Evolutionary conservation across 2,329 filamentous ascomycete species (phyloP).

Genomic region (Fusarium ramigenum): DNA sequence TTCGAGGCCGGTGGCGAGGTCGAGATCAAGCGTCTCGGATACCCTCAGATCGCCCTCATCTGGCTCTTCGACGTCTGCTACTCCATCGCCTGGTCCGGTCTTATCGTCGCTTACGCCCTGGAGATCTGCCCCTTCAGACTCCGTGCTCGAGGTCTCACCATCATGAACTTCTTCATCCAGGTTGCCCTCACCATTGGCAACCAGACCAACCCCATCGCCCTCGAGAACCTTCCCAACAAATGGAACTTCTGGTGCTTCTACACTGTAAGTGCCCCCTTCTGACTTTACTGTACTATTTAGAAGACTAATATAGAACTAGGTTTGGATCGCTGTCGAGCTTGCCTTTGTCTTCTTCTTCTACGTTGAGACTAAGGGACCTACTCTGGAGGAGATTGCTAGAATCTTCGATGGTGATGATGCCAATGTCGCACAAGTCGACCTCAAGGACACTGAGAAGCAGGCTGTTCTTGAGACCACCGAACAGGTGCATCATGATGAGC

Average conservation of each 20-base stretch:
- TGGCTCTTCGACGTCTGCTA: constrained; percentile 69
- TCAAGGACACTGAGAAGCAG: constrained; percentile 10
- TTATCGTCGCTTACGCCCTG: constrained; percentile 66
- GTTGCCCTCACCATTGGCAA: constrained; percentile 69
- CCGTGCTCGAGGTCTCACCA: constrained; percentile 67
- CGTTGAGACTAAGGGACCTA: constrained; percentile 75
- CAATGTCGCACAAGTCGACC: constrained; percentile 5
- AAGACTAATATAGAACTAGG: neutral
- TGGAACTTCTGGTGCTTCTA: constrained; percentile 76
- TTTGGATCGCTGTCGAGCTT: constrained; percentile 54
- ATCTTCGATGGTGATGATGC: constrained; percentile 75
- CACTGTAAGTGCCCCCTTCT: constrained; percentile 48
- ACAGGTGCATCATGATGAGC: neutral
- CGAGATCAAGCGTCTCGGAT: constrained; percentile 52
- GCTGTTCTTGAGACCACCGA: neutral
- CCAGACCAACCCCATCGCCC: constrained; percentile 72
- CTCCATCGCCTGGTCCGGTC: constrained; percentile 67
- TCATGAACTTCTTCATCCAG: constrained; percentile 72
- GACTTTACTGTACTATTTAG: fast-evolving
- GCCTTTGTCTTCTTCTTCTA: constrained; percentile 73
- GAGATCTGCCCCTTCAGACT: constrained; percentile 69
- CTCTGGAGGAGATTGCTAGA: constrained; percentile 68
- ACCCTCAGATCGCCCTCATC: constrained; percentile 66
- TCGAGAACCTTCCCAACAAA: constrained; percentile 65
- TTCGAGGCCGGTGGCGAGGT: constrained; percentile 6